Conservation (phyloP, 2,329 filamentous ascomycete species). For the Atkinsonella texensis region DNA sequence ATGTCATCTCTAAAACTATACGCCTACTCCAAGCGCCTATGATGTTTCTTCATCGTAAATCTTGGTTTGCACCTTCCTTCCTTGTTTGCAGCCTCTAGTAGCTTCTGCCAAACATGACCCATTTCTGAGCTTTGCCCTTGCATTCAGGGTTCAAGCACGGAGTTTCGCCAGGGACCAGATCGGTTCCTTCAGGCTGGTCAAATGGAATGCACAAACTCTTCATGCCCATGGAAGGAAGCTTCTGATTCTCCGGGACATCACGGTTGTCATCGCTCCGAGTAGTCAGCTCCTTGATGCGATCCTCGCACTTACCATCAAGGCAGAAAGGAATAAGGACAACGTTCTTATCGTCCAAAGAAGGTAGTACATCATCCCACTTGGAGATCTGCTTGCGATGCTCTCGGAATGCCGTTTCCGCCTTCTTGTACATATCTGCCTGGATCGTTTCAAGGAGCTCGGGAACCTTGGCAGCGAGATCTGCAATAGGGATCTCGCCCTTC, state of each 20-base stretch:
- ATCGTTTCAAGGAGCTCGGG: conserved; percentile 80
- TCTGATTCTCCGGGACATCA: conserved; percentile 39
- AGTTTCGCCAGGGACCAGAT: conserved; percentile 62
- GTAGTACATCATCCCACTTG: conserved; percentile 85
- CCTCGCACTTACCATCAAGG: conserved; percentile 70
- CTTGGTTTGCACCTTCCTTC: neutral
- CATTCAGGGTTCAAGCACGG: conserved; percentile 91
- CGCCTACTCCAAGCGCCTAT: conserved; percentile 5
- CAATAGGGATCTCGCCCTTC: conserved; percentile 69
- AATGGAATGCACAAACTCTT: conserved; percentile 63
- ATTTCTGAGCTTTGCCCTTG: conserved; percentile 61
- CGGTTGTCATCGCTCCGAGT: conserved; percentile 57
- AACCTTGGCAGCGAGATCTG: conserved; percentile 60
- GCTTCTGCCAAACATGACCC: conserved; percentile 84
- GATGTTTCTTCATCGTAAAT: neutral
- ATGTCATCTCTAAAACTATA: conserved; percentile 1
- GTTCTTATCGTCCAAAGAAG: conserved; percentile 83
- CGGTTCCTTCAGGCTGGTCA: conserved; percentile 64
- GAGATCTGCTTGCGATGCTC: conserved; percentile 71
- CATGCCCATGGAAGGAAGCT: conserved; percentile 50
- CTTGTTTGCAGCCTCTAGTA: conserved; percentile 29
- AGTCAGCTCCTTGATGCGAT: conserved; percentile 87
- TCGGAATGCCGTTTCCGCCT: conserved; percentile 68
- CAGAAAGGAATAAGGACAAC: conserved; percentile 89
- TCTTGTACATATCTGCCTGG: conserved; percentile 66